Base-by-base conservation (phyloP, 345 rosid species). In the Eucalyptus brandiana region DNA sequence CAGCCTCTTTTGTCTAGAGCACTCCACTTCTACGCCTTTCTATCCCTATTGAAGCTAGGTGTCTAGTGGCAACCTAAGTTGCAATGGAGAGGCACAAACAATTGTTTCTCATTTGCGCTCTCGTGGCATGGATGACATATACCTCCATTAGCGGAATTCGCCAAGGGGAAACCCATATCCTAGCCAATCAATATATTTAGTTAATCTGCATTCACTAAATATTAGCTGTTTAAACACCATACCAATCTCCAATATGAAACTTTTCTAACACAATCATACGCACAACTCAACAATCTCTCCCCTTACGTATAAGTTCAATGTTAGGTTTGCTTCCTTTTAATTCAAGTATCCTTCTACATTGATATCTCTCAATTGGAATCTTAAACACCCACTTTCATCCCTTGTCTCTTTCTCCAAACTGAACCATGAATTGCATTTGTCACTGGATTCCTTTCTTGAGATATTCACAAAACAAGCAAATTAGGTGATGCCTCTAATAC, bases 211-310 rank as follows among this genome's bases (percentile, higher is more conserved):
- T 56, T 24, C 30, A 56, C 0, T 24, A 10, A 23, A 56, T 56
- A 56, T 56, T 56, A 24, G 0, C 0, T 4, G 0, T 9, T 56
- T 24, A 0, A 4, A 56, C 62, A 24, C 30, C 5, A 56, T 8
- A 54, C 2, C 4, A 1, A 44, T 44, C 45, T 44, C 9, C 45
- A 44, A 44, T 44, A 44, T 44, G 47, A 56, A 1, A 2, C 62
- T 56, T 56, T 56, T 56, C 30, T 56, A 56, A 56, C 0, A 24
- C 6, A 56, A 54, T 21, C 58, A 23, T 11, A 56, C 0, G 1
- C 1, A 0, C 14, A 56, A 56, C 6, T 24, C 30, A 24, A 56
- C 6, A 24, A 56, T 56, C 62, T 24, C 62, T 26, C 13, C 62
- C 30, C 62, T 56, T 10, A 56, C 1, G 0, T 56, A 11, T 24